These are phyloP conservation scores for Penicillium sp. DNA, from an alignment of 2,329 filamentous ascomycete genomes.

Conservation along the genomic window DNA sequence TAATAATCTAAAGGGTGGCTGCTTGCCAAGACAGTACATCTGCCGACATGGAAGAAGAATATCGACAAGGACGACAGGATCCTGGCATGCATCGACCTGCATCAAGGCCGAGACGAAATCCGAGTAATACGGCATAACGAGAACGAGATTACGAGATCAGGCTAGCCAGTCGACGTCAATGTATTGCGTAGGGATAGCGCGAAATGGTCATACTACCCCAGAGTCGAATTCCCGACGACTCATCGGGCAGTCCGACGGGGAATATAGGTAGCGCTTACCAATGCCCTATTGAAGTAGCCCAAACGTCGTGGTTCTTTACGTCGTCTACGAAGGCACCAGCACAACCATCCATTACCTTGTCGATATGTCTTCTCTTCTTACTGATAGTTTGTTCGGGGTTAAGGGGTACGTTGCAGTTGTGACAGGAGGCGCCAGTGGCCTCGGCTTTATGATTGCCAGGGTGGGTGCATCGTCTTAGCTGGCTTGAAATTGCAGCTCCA, in stretches of 20 bases:
- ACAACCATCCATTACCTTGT: background rate
- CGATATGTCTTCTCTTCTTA: constrained; percentile 13
- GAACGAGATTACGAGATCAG: no score
- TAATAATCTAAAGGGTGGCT: no score
- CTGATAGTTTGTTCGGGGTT: constrained; percentile 29
- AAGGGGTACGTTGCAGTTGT: constrained; percentile 45
- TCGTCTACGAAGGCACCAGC: no score
- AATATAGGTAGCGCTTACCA: background rate
- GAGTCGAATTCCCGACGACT: background rate
- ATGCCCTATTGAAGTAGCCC: background rate
- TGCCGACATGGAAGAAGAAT: no score
- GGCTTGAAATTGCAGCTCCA: background rate
- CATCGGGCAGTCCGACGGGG: background rate
- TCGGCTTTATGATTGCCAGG: constrained; percentile 48
- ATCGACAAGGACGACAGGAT: no score
- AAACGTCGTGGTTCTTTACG: background rate
- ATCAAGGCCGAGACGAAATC: no score
- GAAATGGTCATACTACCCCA: background rate
- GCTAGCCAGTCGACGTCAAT: no score
- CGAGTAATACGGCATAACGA: no score
- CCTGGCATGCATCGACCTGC: no score
- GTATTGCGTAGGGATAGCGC: no score
- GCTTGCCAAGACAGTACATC: no score
- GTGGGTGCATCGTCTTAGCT: constrained; percentile 19
- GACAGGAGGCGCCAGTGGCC: constrained; percentile 45